Conservation (phyloP, 306 rosid species). For the Morella rubra region DNA sequence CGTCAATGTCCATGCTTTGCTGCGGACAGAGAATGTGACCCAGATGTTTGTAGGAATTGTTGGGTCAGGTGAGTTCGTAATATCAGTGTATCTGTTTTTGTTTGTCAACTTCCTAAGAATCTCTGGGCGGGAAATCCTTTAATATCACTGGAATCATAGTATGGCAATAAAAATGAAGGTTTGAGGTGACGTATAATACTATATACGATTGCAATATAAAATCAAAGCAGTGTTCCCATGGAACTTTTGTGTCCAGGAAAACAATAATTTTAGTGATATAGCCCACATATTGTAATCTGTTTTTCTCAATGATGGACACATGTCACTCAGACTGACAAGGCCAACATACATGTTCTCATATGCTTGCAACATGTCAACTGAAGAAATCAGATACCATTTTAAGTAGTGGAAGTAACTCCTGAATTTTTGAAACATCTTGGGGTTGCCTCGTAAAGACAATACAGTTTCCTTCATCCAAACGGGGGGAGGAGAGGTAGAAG, state of each 20-base stretch:
- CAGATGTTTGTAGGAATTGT: conserved; percentile 96
- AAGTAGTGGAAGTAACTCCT: neutral
- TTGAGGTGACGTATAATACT: neutral
- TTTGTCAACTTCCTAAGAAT: conserved; percentile 1
- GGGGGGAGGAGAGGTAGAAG: neutral
- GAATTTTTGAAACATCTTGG: neutral
- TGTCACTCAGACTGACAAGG: neutral
- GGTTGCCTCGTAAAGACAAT: neutral
- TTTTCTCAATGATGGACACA: neutral
- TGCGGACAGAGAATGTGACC: conserved; percentile 98
- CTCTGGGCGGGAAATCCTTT: neutral
- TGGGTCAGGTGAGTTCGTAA: conserved; percentile 82
- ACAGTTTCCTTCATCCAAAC: neutral
- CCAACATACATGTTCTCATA: neutral
- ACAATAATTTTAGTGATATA: neutral
- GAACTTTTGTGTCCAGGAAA: neutral
- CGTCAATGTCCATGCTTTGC: conserved; percentile 99
- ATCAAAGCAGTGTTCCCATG: neutral
- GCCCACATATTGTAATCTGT: neutral
- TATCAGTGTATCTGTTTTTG: conserved; percentile 5
- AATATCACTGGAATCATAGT: neutral
- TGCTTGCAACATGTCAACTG: neutral
- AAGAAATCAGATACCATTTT: neutral
- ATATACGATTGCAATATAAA: neutral
- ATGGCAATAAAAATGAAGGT: neutral